Base-by-base conservation (phyloP, 2,329 filamentous ascomycete species). In the Mariannaea elegans region DNA sequence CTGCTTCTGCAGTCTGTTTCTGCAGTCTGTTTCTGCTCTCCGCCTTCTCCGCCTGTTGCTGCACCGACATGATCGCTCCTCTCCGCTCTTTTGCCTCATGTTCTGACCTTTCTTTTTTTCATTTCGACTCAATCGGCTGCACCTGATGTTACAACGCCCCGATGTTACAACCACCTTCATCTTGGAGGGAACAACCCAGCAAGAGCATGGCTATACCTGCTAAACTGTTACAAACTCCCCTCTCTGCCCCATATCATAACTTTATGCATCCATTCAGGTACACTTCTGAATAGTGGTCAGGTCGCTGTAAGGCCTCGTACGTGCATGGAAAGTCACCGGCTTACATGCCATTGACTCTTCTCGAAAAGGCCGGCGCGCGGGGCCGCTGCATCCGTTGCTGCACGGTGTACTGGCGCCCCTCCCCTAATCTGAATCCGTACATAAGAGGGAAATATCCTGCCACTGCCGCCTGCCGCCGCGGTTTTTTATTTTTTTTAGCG, bases 101-200 rank as follows among this genome's bases (percentile, higher is more conserved):
- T 39, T 31, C 16, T 27, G 34, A n/a, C 19, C 18, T 19, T 31
- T 23, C 27, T n/a, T 31, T 23, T 19, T n/a, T 19, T 41, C 42
- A 29, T 36, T 29, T 36, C 29, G 32, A 36, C 48, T 52, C 29
- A 41, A 41, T 46, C 41, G 47, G 41, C 46, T 51, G n/a, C n/a
- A n/a, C n/a, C n/a, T n/a, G 42, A 56, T 29, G 19, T 21, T 13
- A 31, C 31, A 49, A 32, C 24, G n/a, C 42, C 31, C 42, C 52
- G 42, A 56, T 29, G 19, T 21, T 13, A 31, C 31, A 49, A 32
- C 24, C 44, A n/a, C 53, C 45, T 36, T 39, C 16, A 18, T 32
- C 42, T 13, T 47, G n/a, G 51, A 56, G 54, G 48, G 48, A 58
- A 58, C 55, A 58, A 41, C 48, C 55, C 36, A 19, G 47, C 49